Base-by-base conservation (phyloP, 345 rosid genomes). In the Arabidopsis suecica region DNA sequence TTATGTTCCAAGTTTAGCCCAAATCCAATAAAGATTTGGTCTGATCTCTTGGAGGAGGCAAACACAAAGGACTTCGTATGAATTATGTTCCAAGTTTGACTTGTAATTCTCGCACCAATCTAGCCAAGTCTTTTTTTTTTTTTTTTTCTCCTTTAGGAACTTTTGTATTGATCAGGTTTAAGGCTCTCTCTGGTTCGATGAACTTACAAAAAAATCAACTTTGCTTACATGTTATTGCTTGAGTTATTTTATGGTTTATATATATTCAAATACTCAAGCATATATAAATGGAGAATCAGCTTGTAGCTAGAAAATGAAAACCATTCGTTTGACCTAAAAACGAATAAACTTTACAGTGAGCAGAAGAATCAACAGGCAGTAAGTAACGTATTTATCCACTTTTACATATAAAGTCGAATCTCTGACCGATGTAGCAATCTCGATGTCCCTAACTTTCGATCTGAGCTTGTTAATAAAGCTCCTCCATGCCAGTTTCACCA, bases 401-500 rank as follows among this genome's bases (percentile, higher is more conserved):
- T 16, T 16, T 16, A 16, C 18, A 16, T 16, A 16, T 16, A 16
- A 16, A n/a, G n/a, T n/a, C n/a, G n/a, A 74, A 13, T 78, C 75
- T 74, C 80, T 68, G 71, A 91, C 47, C 56, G 85, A 76, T 36
- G 82, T 53, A 68, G 78, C 61, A 78, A 86, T 65, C 23, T 76
- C 11, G 28, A 75, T 74, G 58, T 72, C 65, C 18, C 71, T 83
- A 74, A 86, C 57, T 55, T 86, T 85, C 28, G 88, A 80, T 53
- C 51, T 83, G 41, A 88, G 41, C 45, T 71, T 75, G 36, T 28
- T 36, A 9, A 81, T 62, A 72, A 90, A 74, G 53, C 78, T 80
- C 78, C 61, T 86, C 88, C 87, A 83, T 11, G 91, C 90, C 69
- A 57, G 78, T 61, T 80, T 86, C 37, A 79, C 89, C 3, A 83